These are phyloP conservation scores for Prunus mume DNA, from an alignment of 306 rosid species.

Conservation along the genomic window DNA sequence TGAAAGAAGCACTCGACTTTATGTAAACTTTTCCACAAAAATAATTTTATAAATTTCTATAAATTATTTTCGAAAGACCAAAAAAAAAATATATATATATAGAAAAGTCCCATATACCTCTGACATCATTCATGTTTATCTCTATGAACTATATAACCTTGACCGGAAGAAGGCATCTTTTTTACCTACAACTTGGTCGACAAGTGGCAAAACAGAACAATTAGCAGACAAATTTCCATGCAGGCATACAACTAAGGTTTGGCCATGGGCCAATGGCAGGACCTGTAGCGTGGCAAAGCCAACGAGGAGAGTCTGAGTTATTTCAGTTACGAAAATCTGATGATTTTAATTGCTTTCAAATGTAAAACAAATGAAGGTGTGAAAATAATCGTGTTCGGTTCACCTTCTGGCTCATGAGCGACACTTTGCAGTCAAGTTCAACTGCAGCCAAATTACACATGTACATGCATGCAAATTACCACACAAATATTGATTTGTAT, in stretches of 20 bases:
- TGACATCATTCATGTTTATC: not conserved
- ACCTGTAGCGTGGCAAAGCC: not conserved
- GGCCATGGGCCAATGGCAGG: not conserved
- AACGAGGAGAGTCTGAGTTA: not conserved
- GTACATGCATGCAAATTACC: not conserved
- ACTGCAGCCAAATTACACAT: not conserved
- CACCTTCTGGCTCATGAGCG: not conserved
- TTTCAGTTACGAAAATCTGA: conserved; percentile 9
- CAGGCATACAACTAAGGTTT: not conserved
- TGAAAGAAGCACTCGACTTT: too few species aligned
- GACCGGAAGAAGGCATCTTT: not conserved
- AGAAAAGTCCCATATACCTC: not conserved
- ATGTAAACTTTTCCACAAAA: too few species aligned
- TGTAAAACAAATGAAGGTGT: not conserved
- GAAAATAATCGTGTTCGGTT: not conserved
- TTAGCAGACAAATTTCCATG: not conserved
- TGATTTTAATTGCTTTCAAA: not conserved
- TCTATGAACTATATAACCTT: not conserved
- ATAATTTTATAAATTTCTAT: too few species aligned
- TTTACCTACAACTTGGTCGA: not conserved
- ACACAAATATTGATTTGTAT: too few species aligned
- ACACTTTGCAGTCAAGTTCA: not conserved
- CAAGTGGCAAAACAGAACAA: not conserved
- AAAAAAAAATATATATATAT: not conserved
- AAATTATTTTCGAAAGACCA: too few species aligned